A percentile compares a stretch with the other conserved stretches of the same genome.
These are phyloP conservation scores for Quercus agrifolia DNA, from an alignment of 306 rosid species.

Conservation along the genomic window DNA sequence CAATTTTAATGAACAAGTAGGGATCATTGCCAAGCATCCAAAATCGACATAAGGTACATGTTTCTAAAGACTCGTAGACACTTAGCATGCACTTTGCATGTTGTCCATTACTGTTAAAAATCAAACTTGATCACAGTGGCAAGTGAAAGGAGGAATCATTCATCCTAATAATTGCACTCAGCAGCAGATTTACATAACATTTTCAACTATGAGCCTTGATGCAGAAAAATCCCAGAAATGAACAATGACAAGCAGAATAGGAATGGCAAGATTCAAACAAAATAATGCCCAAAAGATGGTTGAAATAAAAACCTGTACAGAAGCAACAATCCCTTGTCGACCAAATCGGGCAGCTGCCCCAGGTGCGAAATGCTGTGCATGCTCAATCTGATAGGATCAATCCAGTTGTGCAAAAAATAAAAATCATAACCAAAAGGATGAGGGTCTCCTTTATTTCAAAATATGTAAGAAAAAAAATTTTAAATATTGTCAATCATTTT, in stretches of 20 bases:
- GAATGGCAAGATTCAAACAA: background rate
- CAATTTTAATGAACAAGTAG: background rate
- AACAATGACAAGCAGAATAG: background rate
- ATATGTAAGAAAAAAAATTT: background rate
- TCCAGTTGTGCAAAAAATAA: slow-evolving; percentile 5
- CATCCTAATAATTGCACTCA: background rate
- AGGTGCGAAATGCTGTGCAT: slow-evolving; percentile 79
- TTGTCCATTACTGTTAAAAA: background rate
- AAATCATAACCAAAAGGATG: background rate
- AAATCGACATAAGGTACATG: background rate
- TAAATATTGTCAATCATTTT: background rate
- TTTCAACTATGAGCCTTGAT: background rate
- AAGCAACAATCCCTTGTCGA: slow-evolving; percentile 62
- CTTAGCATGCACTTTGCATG: background rate
- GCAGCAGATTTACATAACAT: background rate
- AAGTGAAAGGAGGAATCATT: background rate
- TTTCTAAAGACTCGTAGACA: background rate
- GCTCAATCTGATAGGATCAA: slow-evolving; percentile 71
- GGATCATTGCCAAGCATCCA: background rate
- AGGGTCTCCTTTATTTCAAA: background rate
- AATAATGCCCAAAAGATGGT: slow-evolving; percentile 3
- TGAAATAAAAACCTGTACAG: slow-evolving; percentile 59
- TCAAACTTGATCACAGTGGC: background rate
- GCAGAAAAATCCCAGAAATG: background rate
- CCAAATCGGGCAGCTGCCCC: slow-evolving; percentile 59